Percentiles rank a stretch among this genome's conserved stretches.
phyloP scores from a whole-genome alignment of 495 filamentous ascomycete species.

The Ramalina intermedia region DNA sequence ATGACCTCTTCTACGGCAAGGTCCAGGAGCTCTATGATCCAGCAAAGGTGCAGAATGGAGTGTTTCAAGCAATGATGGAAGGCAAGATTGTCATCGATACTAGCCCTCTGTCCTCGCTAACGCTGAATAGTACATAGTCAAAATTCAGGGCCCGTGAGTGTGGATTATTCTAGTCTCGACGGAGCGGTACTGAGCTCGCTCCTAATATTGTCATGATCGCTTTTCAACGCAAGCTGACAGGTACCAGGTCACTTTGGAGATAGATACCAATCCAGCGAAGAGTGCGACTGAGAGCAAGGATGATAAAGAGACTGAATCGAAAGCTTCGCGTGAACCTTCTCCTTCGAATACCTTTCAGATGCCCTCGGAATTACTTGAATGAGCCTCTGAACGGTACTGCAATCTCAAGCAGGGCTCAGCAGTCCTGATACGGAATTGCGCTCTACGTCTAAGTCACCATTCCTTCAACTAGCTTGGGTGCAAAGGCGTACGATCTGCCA shows the following conservation, averaged over 20 bases:
- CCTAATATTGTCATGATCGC: not conserved
- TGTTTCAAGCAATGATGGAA: conserved; percentile 99
- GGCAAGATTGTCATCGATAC: conserved; percentile 26
- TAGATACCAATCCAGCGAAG: conserved; percentile 46
- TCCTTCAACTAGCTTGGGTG: too few species aligned
- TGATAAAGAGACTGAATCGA: conserved; percentile 12
- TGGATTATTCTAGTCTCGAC: conserved; percentile 49
- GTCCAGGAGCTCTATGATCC: conserved; percentile 56
- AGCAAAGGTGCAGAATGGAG: conserved; percentile 79
- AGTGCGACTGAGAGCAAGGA: conserved; percentile 16
- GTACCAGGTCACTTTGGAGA: conserved; percentile 48
- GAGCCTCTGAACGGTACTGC: not conserved
- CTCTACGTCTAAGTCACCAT: too few species aligned
- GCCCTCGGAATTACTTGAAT: not conserved
- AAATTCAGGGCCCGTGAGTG: conserved; percentile 21
- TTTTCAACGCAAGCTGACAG: not conserved
- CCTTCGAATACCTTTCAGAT: not conserved
- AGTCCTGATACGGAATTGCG: not conserved
- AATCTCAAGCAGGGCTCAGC: not conserved
- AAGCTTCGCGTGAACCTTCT: not conserved
- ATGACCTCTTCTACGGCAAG: conserved; percentile 66
- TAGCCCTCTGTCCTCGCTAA: not conserved
- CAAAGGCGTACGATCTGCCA: too few species aligned
- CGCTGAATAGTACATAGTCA: conserved; percentile 10
- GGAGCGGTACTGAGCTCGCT: conserved; percentile 36